Conservation (phyloP, 352 stramenopile species). For the Pythium monospermum region DNA sequence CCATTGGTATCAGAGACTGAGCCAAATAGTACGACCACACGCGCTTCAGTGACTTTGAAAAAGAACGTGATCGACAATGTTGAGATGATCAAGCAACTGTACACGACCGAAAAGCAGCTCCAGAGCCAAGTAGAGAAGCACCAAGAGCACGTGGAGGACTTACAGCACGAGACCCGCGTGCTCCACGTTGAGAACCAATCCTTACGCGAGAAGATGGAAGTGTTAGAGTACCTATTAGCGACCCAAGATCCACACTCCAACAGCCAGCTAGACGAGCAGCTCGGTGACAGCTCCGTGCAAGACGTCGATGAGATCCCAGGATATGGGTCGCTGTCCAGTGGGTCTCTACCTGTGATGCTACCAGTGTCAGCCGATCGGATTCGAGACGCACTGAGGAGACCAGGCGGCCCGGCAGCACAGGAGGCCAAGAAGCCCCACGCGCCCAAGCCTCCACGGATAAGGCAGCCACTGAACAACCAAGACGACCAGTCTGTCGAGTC, state of each 20-base stretch:
- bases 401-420: too few relatives aligned
- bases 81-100: conserved; percentile 49
- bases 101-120: conserved; percentile 41
- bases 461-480: conserved; percentile 16
- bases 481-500: too few relatives aligned
- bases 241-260: conserved; percentile 4
- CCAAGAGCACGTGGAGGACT: conserved; percentile 18
- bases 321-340: conserved; percentile 25
- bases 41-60: too few relatives aligned
- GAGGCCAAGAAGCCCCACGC: background rate
- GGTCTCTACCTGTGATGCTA: conserved; percentile 4
- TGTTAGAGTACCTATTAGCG: conserved; percentile 46
- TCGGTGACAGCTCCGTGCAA: too few relatives aligned
- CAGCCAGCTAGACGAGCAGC: background rate
- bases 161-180: conserved; percentile 34
- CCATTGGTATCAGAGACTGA: background rate
- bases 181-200: conserved; percentile 54
- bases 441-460: too few relatives aligned
- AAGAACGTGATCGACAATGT: conserved; percentile 56
- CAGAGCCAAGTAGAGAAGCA: conserved; percentile 19
- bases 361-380: conserved; percentile 24
- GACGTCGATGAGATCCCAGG: conserved; percentile 35
- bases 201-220: conserved; percentile 49
- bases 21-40: conserved; percentile 16
- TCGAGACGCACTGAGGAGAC: conserved; percentile 10